A percentile compares a stretch with the other conserved stretches of the same genome.
phyloP scores from a whole-genome alignment of 192 early-diverging fungal genomes.

The Rhizophagus prolifer region DNA sequence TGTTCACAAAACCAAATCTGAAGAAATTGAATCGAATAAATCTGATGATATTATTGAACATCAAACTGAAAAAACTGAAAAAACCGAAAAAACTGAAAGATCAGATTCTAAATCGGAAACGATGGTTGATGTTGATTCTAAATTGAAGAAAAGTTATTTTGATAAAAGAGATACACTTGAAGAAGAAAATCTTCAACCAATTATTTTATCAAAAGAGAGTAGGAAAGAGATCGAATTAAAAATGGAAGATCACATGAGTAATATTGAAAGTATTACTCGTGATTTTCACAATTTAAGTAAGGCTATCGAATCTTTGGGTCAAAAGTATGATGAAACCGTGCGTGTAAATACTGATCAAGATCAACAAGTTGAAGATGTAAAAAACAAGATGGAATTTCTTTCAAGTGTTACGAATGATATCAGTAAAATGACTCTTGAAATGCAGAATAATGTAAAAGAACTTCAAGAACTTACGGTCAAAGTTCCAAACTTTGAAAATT shows the following conservation, averaged over 20 bases:
- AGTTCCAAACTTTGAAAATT: neutral
- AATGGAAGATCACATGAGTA: neutral
- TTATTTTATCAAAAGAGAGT: neutral
- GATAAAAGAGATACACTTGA: neutral
- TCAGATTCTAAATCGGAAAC: too few species aligned
- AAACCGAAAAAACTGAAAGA: too few species aligned
- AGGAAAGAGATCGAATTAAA: neutral
- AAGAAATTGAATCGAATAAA: neutral
- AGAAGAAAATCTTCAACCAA: neutral
- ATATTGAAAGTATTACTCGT: neutral
- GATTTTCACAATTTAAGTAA: too few species aligned
- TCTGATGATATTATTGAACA: too few species aligned
- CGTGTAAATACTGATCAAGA: neutral
- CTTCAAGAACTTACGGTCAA: neutral
- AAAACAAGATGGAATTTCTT: neutral
- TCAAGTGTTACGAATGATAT: neutral
- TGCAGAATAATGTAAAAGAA: neutral
- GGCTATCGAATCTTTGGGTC: neutral
- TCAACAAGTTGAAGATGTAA: neutral
- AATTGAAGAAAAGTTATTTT: neutral
- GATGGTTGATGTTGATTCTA: too few species aligned
- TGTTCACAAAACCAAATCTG: neutral
- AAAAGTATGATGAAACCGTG: neutral
- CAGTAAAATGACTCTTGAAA: neutral
- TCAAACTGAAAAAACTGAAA: too few species aligned